Evolutionary conservation across 805 yeast genomes (phyloP).

Genomic region (Saccharomycopsis babjevae): DNA sequence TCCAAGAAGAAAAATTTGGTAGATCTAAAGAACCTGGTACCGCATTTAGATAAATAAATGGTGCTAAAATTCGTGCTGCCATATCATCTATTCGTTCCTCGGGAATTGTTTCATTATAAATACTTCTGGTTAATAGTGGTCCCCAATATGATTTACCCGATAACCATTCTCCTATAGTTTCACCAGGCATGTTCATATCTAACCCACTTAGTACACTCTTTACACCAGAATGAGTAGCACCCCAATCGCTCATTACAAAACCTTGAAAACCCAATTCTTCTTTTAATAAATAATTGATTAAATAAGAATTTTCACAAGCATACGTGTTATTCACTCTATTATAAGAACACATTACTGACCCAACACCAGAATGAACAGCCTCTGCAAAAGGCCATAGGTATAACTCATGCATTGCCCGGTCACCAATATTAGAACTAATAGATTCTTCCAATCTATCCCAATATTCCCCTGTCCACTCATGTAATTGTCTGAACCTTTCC

Average conservation of each 20-base stretch:
- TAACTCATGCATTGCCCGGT: conserved; percentile 50
- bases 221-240: conserved; percentile 52
- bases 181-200: conserved; percentile 62
- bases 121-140: conserved; percentile 42
- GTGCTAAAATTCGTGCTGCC: conserved; percentile 48
- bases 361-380: conserved; percentile 48
- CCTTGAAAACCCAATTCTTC: conserved; percentile 60
- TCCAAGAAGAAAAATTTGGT: conserved; percentile 53
- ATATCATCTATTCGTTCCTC: conserved; percentile 48
- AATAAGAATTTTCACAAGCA: conserved; percentile 49
- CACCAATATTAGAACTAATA: conserved; percentile 46
- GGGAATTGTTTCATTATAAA: conserved; percentile 45
- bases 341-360: conserved; percentile 52
- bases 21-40: conserved; percentile 14
- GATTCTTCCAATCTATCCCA: conserved; percentile 23
- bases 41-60: conserved; percentile 29
- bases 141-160: conserved; percentile 50
- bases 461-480: conserved; percentile 20
- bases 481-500: conserved; percentile 42
- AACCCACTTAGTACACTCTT: conserved; percentile 47
- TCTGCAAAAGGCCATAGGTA: conserved; percentile 63
- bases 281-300: conserved; percentile 44
- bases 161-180: conserved; percentile 41
- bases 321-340: conserved; percentile 46
- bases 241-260: conserved; percentile 58